Evolutionary conservation across 768 basidiomycete genomes (phyloP).

Genomic region (Zangia roseola): DNA sequence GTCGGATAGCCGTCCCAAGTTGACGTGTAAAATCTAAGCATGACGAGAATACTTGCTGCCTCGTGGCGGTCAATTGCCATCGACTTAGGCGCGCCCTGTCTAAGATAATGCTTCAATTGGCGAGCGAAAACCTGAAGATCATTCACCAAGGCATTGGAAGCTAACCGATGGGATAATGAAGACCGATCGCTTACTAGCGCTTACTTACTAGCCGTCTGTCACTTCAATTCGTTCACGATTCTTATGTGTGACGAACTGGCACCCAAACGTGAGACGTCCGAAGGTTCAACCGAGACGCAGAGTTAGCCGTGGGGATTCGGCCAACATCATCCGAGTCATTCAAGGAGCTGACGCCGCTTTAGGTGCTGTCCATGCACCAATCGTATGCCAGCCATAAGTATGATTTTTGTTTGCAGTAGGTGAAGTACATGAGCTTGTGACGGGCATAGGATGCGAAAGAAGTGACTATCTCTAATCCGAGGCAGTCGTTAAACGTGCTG

Average conservation of each 20-base stretch:
- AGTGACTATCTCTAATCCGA: slow-evolving; percentile 34
- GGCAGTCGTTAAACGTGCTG: slow-evolving; percentile 45
- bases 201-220: not conserved
- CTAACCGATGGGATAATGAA: not conserved
- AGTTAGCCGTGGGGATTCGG: not conserved
- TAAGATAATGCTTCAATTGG: not conserved
- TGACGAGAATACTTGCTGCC: not conserved
- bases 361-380: not conserved
- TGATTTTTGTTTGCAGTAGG: slow-evolving; percentile 30
- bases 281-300: not conserved
- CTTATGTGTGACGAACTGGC: not conserved
- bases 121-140: not conserved
- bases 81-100: not conserved
- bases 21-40: not conserved
- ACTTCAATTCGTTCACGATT: not conserved
- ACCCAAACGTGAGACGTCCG: not conserved
- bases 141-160: not conserved
- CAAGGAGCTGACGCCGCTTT: not conserved
- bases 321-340: not conserved
- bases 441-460: slow-evolving; percentile 23
- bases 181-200: not conserved
- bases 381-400: slow-evolving; percentile 23
- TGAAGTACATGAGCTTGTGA: slow-evolving; percentile 37
- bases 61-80: not conserved
- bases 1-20: too few relatives aligned